Evolutionary conservation across 345 rosid species (phyloP), one percentile per base, ranked within the genome.

Genomic region (Lumnitzera littorea): DNA sequence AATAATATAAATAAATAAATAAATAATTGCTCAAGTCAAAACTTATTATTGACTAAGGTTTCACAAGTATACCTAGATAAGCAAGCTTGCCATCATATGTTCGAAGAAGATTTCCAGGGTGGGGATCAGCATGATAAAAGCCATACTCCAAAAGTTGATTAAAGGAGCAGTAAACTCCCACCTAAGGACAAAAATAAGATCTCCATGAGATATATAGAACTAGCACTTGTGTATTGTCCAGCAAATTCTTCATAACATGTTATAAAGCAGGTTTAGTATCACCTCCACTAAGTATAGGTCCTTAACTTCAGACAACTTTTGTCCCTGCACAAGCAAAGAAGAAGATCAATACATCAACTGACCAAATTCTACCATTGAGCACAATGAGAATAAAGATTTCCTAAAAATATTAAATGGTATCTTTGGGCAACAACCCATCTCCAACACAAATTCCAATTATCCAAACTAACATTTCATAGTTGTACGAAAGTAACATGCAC

Each of bases 91-190:
- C 96, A 67, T 91, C 91, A 51, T 71, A 72, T 25, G 98, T 87
- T 27, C 98, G 92, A 25, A 91, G 78, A 76, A 89, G 87, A 70
- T 91, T 91, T 68, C 98, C 98, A 57, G 95, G 98, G 72, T 91
- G 98, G 62, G 98, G 98, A 82, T 91, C 98, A 52, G 98, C 98
- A 84, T 91, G 98, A 69, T 91, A 91, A 82, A 91, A 91, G 27
- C 96, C 98, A 64, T 75, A 70, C 68, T 91, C 96, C 82, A 91
- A 68, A 65, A 91, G 96, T 74, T 91, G 96, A 70, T 82, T 89
- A 72, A 91, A 89, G 8, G 96, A 91, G 81, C 98, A 89, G 81
- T 91, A 89, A 62, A 91, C 98, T 50, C 98, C 98, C 29, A 91
- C 96, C 96, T 91, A 62, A 55, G 52, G 25, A 63, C 53, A 63